Evolutionary conservation across 2,329 filamentous ascomycete genomes (phyloP).

Genomic region (Fusarium clavum): DNA sequence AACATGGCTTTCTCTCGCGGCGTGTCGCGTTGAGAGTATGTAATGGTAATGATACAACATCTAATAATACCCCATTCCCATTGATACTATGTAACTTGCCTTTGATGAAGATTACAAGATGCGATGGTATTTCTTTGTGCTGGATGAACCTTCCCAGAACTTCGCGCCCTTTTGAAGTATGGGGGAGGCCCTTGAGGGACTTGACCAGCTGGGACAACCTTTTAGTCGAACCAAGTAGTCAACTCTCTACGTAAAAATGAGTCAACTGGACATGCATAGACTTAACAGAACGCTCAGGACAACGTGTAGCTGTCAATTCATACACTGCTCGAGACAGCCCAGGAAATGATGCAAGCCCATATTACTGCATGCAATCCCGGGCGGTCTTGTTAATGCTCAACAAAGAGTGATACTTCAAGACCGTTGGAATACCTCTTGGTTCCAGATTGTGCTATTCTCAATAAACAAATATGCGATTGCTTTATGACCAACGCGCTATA

Average conservation of each 20-base stretch:
- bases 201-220: conserved; percentile 44
- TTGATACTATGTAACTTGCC: not conserved
- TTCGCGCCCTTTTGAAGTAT: conserved; percentile 41
- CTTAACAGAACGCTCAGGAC: not conserved
- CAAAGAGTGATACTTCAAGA: no score
- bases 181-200: conserved; percentile 43
- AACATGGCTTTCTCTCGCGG: not conserved
- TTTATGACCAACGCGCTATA: not conserved
- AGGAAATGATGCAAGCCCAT: not conserved
- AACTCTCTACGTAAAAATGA: not conserved
- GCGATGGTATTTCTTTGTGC: conserved; percentile 35
- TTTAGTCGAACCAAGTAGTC: not conserved
- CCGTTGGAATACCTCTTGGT: not conserved
- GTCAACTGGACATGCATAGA: not conserved
- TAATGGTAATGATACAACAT: not conserved
- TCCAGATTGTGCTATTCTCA: no score
- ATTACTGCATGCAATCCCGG: no score
- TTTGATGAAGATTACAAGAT: conserved; percentile 24
- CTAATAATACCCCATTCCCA: conserved; percentile 4
- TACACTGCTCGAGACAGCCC: not conserved
- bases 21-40: not conserved
- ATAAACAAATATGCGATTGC: no score
- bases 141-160: conserved; percentile 36
- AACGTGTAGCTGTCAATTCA: not conserved
- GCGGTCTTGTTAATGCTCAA: no score